phyloP scores from a whole-genome alignment of 148 eudicot species.

The Chenopodium formosanum region DNA sequence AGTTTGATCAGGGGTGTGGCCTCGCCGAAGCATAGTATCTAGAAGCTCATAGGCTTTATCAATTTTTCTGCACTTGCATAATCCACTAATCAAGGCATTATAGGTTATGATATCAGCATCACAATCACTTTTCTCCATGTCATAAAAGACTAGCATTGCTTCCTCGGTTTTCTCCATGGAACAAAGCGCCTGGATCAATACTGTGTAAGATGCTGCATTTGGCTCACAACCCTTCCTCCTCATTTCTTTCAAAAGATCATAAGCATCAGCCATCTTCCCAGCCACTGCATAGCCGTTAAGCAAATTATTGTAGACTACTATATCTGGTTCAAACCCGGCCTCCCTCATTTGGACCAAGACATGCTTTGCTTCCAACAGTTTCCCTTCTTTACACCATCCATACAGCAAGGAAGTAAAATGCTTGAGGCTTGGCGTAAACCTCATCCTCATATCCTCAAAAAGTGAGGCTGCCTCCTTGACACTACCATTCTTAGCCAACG shows the following conservation, averaged over 20 bases:
- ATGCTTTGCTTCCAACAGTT: slow-evolving; percentile 78
- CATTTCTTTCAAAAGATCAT: slow-evolving; percentile 89
- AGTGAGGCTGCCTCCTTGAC: slow-evolving; percentile 83
- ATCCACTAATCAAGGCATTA: slow-evolving; percentile 74
- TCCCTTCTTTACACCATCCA: slow-evolving; percentile 94
- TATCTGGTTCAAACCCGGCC: slow-evolving; percentile 82
- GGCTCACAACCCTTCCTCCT: slow-evolving; percentile 85
- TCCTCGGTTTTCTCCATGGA: slow-evolving; percentile 67
- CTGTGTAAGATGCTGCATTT: slow-evolving; percentile 75
- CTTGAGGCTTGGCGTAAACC: slow-evolving; percentile 69
- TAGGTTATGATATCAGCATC: slow-evolving; percentile 81
- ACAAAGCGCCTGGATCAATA: slow-evolving; percentile 89
- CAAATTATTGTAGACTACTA: slow-evolving; percentile 84
- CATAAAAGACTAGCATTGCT: slow-evolving; percentile 63
- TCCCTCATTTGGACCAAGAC: slow-evolving; percentile 86
- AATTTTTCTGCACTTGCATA: slow-evolving; percentile 78
- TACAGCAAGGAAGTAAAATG: slow-evolving; percentile 88
- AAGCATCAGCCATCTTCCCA: slow-evolving; percentile 85
- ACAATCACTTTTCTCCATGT: slow-evolving; percentile 74
- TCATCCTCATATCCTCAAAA: slow-evolving; percentile 79
- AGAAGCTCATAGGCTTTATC: slow-evolving; percentile 68
- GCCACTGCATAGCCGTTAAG: slow-evolving; percentile 76
- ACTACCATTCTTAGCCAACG: slow-evolving; percentile 92
- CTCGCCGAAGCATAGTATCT: slow-evolving; percentile 64
- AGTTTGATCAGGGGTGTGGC: slow-evolving; percentile 63